Evolutionary conservation across 192 early-diverging fungal genomes (phyloP).

Genomic region (Backusella australiensis): DNA sequence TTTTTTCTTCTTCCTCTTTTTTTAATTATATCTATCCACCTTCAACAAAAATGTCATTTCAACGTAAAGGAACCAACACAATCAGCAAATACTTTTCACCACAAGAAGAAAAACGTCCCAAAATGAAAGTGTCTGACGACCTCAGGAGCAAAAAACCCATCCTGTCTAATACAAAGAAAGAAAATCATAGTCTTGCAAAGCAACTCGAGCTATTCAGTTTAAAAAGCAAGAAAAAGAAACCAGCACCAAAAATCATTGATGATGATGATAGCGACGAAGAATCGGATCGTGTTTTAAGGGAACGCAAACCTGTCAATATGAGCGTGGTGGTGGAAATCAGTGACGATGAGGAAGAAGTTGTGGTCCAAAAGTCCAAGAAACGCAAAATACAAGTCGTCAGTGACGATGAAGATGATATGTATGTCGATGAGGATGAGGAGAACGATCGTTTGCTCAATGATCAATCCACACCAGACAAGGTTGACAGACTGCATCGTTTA

Average conservation of each 20-base stretch:
- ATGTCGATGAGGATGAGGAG: not conserved
- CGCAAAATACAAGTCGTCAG: not conserved
- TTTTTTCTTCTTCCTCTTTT: too few relatives aligned
- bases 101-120: too few relatives aligned
- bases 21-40: too few relatives aligned
- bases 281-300: not conserved
- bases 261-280: not conserved
- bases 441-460: not conserved
- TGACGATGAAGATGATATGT: not conserved
- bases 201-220: not conserved
- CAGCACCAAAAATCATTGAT: not conserved
- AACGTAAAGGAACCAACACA: too few relatives aligned
- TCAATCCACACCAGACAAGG: not conserved
- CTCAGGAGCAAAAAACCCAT: not conserved
- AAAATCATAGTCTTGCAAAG: not conserved
- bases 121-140: not conserved
- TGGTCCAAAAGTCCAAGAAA: conserved; percentile 8
- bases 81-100: too few relatives aligned
- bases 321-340: not conserved
- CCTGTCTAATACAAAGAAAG: not conserved
- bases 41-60: too few relatives aligned
- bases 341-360: not conserved
- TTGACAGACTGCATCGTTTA: not conserved
- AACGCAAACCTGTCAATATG: not conserved
- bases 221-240: not conserved